Evolutionary conservation across 192 early-diverging fungal species (phyloP).

Genomic region (Spizellomyces sp.): DNA sequence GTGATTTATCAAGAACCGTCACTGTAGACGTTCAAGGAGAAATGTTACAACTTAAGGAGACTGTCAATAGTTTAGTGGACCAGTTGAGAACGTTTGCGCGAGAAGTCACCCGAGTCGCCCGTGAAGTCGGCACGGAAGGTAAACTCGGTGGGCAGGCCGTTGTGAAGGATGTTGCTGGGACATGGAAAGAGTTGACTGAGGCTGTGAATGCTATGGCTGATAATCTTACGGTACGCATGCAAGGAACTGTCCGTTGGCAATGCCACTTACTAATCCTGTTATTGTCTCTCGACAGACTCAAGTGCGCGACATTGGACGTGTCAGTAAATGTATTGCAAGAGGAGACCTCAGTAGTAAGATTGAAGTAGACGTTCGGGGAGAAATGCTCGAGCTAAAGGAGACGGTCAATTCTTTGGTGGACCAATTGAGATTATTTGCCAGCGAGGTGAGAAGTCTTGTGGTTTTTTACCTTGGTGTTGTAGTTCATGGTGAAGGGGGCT

Average conservation of each 20-base stretch:
- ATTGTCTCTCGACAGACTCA: conserved; percentile 38
- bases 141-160: conserved; percentile 69
- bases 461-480: neutral
- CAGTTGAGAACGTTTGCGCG: conserved; percentile 70
- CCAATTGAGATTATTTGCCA: conserved; percentile 71
- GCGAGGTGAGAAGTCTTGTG: conserved; percentile 39
- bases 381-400: conserved; percentile 69
- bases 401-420: conserved; percentile 77
- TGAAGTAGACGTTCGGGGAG: conserved; percentile 63
- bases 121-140: conserved; percentile 55
- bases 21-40: conserved; percentile 64
- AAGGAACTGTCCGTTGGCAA: neutral
- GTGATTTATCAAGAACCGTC: conserved; percentile 61
- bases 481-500: neutral
- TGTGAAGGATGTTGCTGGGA: conserved; percentile 44
- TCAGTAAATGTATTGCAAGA: conserved; percentile 57
- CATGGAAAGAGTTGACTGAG: conserved; percentile 62
- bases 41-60: conserved; percentile 68
- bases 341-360: conserved; percentile 66
- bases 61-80: conserved; percentile 74
- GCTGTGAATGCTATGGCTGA: conserved; percentile 67
- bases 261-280: neutral
- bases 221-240: conserved; percentile 52
- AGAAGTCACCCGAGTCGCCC: conserved; percentile 58
- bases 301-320: conserved; percentile 63